phyloP scores from a whole-genome alignment of 345 rosid species.

The Barbarea vulgaris region DNA sequence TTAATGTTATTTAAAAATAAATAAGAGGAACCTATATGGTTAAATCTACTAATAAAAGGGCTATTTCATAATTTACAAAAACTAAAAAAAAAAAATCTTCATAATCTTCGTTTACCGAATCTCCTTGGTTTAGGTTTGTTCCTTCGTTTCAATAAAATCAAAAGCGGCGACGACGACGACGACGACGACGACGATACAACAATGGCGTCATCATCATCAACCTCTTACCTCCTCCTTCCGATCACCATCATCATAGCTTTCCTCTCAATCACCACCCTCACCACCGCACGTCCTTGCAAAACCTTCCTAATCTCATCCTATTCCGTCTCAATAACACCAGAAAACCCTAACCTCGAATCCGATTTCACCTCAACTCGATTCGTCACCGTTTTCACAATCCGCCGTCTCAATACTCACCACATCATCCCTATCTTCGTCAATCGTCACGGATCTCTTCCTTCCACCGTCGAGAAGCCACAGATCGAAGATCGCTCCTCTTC shows the following conservation, averaged over 20 bases:
- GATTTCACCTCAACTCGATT: constrained; percentile 49
- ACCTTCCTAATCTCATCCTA: constrained; percentile 68
- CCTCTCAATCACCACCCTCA: constrained; percentile 41
- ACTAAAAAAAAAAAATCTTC: background rate
- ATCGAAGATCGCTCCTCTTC: constrained; percentile 21
- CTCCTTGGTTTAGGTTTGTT: background rate
- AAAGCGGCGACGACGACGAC: too few relatives aligned
- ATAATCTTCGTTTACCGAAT: constrained; percentile 6
- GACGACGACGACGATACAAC: constrained; percentile 15
- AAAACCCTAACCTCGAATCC: constrained; percentile 47
- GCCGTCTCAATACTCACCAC: constrained; percentile 42
- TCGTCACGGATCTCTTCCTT: constrained; percentile 41
- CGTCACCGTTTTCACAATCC: constrained; percentile 67
- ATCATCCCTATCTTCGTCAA: constrained; percentile 29
- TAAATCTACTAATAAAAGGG: background rate
- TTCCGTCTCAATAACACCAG: constrained; percentile 65
- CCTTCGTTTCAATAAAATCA: background rate
- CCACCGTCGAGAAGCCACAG: constrained; percentile 23
- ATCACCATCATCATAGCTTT: constrained; percentile 31
- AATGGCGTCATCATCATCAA: constrained; percentile 41
- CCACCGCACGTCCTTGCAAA: constrained; percentile 54
- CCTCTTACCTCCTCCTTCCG: constrained; percentile 34
- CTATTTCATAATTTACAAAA: background rate
- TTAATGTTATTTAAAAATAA: background rate
- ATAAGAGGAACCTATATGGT: background rate